These are phyloP conservation scores for Colletotrichum somersetense DNA, from an alignment of 2,329 filamentous ascomycete species.

Conservation along the genomic window DNA sequence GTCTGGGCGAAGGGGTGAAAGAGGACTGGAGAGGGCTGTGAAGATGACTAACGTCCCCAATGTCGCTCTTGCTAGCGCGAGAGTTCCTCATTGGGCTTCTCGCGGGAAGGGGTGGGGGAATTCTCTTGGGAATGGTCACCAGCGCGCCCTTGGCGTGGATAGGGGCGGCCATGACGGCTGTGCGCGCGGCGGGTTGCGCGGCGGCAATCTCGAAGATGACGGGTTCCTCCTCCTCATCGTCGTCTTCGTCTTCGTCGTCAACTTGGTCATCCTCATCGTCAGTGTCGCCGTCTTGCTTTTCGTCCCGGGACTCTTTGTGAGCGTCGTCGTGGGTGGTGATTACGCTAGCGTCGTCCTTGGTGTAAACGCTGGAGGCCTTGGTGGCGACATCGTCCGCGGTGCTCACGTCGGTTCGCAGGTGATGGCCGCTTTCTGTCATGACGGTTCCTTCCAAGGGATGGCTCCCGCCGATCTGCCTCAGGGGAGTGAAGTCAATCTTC, in stretches of 20 bases:
- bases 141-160: constrained; percentile 81
- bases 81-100: constrained; percentile 78
- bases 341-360: constrained; percentile 40
- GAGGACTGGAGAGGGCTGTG: constrained; percentile 65
- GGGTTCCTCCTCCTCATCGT: constrained; percentile 67
- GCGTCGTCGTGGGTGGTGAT: constrained; percentile 22
- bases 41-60: constrained; percentile 69
- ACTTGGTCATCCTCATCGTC: constrained; percentile 57
- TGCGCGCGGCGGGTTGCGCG: constrained; percentile 65
- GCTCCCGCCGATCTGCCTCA: constrained; percentile 60
- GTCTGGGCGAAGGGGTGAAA: constrained; percentile 50
- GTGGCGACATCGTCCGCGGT: constrained; percentile 46
- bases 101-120: constrained; percentile 81
- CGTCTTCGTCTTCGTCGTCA: constrained; percentile 58
- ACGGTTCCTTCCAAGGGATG: constrained; percentile 51
- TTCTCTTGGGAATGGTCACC: constrained; percentile 86
- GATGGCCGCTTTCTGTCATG: constrained; percentile 41
- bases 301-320: constrained; percentile 44
- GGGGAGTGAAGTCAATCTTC: constrained; percentile 66
- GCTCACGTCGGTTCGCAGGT: constrained; percentile 44
- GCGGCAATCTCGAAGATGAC: constrained; percentile 77
- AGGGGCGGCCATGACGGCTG: constrained; percentile 71
- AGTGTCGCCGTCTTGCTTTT: constrained; percentile 50
- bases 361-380: constrained; percentile 47
- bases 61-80: constrained; percentile 64